Evolutionary conservation across 495 filamentous ascomycete species (phyloP), one percentile per base, ranked within the genome.

Genomic region (Terfezia boudieri): DNA sequence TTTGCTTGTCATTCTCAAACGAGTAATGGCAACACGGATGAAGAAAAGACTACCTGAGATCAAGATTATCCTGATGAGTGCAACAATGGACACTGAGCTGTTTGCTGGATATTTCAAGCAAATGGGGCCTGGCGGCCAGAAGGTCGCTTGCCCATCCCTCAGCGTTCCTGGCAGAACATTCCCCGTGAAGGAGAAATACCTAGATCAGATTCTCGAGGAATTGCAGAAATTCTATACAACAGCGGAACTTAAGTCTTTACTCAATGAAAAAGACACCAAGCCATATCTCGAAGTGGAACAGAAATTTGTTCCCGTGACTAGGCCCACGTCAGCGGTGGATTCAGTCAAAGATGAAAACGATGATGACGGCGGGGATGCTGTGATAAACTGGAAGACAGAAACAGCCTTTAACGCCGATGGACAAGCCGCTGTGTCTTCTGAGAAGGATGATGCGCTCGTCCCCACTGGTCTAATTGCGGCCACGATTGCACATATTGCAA

Each of bases 1-100:
- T 54, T 64, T 77, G 16, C 68, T 80, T 60, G 69, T 77, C 43
- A 58, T 76, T 20, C 57, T 79, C 32, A 79, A 74, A 59, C 70
- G 69, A 20, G 62, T 63, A 22, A 61, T 76, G 16, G 59, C 66
- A 23, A 57, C 68, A 16, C 66, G 73, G 36, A 60, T 53, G 54
- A 53, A 36, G 8, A 56, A 53, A n/a, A 68, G 69, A 9, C 66
- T 67, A 52, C 56, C 61, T 10, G 63, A 61, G 23, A 74, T 76
- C 6, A 75, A 72, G 59, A 63, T 80, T 26, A 67, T 76, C 9
- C 65, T 79, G 23, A 79, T 79, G 77, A 77, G 73, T 62, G 77
- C 76, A 12, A 78, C 77, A 3, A 64, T 78, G 57, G 69, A 78
- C 57, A 69, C 73, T 9, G 68, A 75, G 43, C 67, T 76, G 5